phyloP scores from a whole-genome alignment of 306 rosid species.

The Arachis stenosperma region DNA sequence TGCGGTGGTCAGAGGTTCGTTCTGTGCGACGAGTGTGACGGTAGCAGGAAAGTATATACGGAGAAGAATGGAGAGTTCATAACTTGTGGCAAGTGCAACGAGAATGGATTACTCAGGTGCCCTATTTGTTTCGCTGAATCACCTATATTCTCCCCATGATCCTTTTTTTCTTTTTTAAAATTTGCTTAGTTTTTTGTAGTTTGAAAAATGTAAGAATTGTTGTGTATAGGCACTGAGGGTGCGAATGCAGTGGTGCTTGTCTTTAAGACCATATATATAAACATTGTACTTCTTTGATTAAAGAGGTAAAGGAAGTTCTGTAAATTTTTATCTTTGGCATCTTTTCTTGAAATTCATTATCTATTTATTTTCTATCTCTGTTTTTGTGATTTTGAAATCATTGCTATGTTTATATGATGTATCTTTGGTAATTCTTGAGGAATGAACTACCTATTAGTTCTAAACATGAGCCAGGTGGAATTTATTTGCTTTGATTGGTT shows the following conservation, averaged over 20 bases:
- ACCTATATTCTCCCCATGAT: conserved; percentile 33
- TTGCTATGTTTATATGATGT: too few relatives aligned
- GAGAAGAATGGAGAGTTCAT: conserved; percentile 64
- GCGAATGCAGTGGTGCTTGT: conserved; percentile 33
- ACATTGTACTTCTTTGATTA: conserved; percentile 12
- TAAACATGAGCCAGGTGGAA: not conserved
- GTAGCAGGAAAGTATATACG: conserved; percentile 68
- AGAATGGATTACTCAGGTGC: conserved; percentile 85
- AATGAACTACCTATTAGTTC: too few relatives aligned
- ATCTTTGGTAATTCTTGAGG: too few relatives aligned
- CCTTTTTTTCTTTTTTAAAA: not conserved
- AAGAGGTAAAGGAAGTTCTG: not conserved
- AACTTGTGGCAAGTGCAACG: conserved; percentile 67
- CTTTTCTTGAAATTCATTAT: too few relatives aligned
- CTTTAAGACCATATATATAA: conserved; percentile 28
- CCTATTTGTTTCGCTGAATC: conserved; percentile 62
- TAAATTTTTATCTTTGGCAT: not conserved
- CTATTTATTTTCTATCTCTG: not conserved
- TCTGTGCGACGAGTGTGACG: conserved; percentile 71
- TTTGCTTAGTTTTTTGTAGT: conserved; percentile 35
- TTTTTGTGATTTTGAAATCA: not conserved
- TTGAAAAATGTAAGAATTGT: conserved; percentile 24
- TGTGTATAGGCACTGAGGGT: conserved; percentile 32
- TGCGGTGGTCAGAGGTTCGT: conserved; percentile 73
- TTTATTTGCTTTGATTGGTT: conserved; percentile 13